Percentiles rank a stretch among this genome's conserved stretches.
Evolutionary conservation across 2,329 filamentous ascomycete species (phyloP).

Genomic region (Cladobotryum mycophilum): DNA sequence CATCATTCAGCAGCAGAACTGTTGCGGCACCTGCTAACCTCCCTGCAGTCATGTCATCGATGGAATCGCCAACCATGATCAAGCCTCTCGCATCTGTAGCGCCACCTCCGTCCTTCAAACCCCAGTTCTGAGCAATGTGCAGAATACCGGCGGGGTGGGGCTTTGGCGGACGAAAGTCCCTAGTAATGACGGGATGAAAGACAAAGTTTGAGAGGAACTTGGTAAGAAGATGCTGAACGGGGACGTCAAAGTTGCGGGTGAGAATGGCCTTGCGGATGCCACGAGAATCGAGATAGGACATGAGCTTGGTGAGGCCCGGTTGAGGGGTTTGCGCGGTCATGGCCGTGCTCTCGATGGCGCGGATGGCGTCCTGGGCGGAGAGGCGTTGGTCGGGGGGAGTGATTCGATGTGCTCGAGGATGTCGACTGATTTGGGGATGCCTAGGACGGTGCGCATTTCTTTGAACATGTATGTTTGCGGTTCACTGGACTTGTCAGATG

Average conservation of each 20-base stretch:
- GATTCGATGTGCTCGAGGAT: slow-evolving; percentile 84
- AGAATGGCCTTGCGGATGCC: slow-evolving; percentile 75
- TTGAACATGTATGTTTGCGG: slow-evolving; percentile 95
- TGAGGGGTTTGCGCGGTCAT: slow-evolving; percentile 79
- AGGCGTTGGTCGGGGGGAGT: slow-evolving; percentile 57
- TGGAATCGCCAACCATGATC: slow-evolving; percentile 69
- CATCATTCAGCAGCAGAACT: slow-evolving; percentile 79
- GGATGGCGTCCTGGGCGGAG: slow-evolving; percentile 65
- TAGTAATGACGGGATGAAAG: slow-evolving; percentile 76
- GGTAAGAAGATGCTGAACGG: slow-evolving; percentile 65
- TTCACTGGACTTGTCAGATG: slow-evolving; percentile 44
- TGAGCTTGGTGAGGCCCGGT: slow-evolving; percentile 68
- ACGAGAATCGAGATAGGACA: slow-evolving; percentile 70
- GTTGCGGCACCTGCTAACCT: slow-evolving; percentile 79
- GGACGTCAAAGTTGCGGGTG: slow-evolving; percentile 85
- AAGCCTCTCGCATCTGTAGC: slow-evolving; percentile 39
- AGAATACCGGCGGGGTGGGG: slow-evolving; percentile 82
- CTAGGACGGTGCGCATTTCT: slow-evolving; percentile 72
- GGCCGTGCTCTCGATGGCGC: slow-evolving; percentile 70
- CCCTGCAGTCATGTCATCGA: slow-evolving; percentile 91
- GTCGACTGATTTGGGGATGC: slow-evolving; percentile 66
- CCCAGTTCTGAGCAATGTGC: slow-evolving; percentile 77
- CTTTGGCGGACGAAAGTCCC: slow-evolving; percentile 78
- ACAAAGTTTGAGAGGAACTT: slow-evolving; percentile 64
- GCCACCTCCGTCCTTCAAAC: slow-evolving; percentile 35